Evolutionary conservation across 192 early-diverging fungal species (phyloP).

Genomic region (Rhizophlyctis rosea): DNA sequence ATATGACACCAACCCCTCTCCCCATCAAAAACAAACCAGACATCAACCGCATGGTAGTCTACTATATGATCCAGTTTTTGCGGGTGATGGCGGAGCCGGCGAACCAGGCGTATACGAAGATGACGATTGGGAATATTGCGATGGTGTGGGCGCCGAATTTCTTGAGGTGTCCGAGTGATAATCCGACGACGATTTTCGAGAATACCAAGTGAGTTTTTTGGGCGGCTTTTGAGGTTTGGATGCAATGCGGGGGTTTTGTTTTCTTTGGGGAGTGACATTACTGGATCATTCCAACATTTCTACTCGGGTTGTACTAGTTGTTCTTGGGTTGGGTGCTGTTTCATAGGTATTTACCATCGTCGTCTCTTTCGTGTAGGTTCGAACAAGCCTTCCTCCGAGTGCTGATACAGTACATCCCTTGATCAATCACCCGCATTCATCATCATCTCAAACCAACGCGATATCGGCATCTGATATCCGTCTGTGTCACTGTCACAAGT

Average conservation of each 20-base stretch:
- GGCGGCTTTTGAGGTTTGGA: too few relatives aligned
- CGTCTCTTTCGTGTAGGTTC: conserved; percentile 20
- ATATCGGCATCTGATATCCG: too few relatives aligned
- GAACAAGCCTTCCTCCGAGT: conserved; percentile 56
- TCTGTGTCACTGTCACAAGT: too few relatives aligned
- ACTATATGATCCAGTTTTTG: conserved; percentile 81
- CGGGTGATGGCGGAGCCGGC: conserved; percentile 70
- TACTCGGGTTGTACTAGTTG: too few relatives aligned
- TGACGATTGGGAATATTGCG: conserved; percentile 86
- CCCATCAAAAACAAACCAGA: conserved; percentile 28
- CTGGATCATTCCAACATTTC: too few relatives aligned
- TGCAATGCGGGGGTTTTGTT: too few relatives aligned
- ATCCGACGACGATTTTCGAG: conserved; percentile 55
- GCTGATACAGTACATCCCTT: conserved; percentile 41
- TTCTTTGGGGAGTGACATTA: too few relatives aligned
- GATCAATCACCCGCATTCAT: too few relatives aligned
- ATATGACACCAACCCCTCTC: background rate
- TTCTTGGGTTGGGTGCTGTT: too few relatives aligned
- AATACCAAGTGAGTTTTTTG: conserved; percentile 55
- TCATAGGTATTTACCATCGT: too few relatives aligned
- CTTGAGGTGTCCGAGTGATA: conserved; percentile 75
- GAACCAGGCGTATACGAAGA: conserved; percentile 79
- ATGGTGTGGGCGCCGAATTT: conserved; percentile 97
- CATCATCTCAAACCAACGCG: too few relatives aligned
- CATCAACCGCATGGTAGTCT: conserved; percentile 66